These are phyloP conservation scores for Bigelowiella natans DNA, from an alignment of 78 protist species.

Conservation along the genomic window DNA sequence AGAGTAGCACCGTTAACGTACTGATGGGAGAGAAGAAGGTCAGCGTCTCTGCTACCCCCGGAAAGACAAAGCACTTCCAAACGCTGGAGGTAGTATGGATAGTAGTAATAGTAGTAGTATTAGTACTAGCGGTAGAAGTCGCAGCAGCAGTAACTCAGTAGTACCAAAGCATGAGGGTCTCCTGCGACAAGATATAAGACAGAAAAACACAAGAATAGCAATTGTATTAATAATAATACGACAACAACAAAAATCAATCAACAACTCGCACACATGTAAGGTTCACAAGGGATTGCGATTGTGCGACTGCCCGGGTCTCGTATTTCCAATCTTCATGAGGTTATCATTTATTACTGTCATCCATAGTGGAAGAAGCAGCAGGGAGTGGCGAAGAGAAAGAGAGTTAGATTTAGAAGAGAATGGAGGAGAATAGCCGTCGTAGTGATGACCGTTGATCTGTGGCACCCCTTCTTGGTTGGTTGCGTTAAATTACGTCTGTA, in stretches of 20 bases:
- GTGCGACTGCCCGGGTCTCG: constrained; percentile 96
- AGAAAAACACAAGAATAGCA: too few relatives aligned
- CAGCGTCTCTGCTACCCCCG: constrained; percentile 84
- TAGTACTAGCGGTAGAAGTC: too few relatives aligned
- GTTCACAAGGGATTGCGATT: constrained; percentile 19
- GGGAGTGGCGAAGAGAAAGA: not conserved
- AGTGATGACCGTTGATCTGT: not conserved
- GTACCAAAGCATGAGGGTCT: too few relatives aligned
- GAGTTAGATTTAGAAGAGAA: too few relatives aligned
- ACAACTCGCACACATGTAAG: too few relatives aligned
- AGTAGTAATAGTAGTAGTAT: too few relatives aligned
- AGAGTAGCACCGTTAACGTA: not conserved
- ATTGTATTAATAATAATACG: too few relatives aligned
- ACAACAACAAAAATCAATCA: too few relatives aligned
- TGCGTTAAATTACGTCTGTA: too few relatives aligned
- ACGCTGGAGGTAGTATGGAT: constrained; percentile 61
- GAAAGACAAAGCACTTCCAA: constrained; percentile 96
- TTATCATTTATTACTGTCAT: not conserved
- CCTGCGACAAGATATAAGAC: too few relatives aligned
- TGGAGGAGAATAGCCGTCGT: not conserved
- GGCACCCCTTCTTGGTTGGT: not conserved
- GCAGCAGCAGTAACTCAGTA: constrained; percentile 41
- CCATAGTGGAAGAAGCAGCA: too few relatives aligned
- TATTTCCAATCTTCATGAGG: constrained; percentile 76
- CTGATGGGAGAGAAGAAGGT: not conserved